Conservation (phyloP, 441 rosid species). For the Erysimum pusillum region DNA sequence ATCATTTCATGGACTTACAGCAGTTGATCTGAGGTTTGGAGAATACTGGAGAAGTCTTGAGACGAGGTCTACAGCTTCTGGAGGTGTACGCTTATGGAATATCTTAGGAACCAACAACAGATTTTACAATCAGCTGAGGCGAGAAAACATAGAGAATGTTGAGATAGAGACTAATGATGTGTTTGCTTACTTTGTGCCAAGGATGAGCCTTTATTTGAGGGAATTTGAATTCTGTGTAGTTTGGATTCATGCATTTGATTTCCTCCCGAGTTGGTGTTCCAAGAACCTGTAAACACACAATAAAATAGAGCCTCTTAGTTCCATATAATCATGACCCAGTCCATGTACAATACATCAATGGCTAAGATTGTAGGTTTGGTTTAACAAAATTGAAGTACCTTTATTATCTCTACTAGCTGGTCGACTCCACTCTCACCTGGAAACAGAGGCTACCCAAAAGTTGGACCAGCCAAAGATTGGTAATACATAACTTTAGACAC, state of each 20-base stretch:
- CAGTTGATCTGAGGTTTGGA: conserved; percentile 91
- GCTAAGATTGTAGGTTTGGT: not conserved
- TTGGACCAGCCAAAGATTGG: conserved; percentile 45
- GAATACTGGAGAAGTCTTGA: conserved; percentile 93
- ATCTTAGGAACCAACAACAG: conserved; percentile 54
- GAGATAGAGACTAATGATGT: not conserved
- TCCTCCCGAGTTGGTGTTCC: conserved; percentile 99
- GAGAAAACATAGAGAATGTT: not conserved
- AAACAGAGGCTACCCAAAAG: conserved; percentile 52
- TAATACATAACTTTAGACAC: conserved; percentile 32
- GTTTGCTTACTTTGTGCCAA: conserved; percentile 85
- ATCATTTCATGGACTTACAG: conserved; percentile 64
- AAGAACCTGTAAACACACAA: conserved; percentile 66
- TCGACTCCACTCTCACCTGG: conserved; percentile 99
- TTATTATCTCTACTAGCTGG: conserved; percentile 95
- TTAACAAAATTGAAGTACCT: conserved; percentile 59
- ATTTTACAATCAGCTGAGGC: conserved; percentile 7
- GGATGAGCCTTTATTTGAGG: conserved; percentile 97
- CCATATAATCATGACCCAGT: not conserved
- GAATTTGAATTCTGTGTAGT: conserved; percentile 93
- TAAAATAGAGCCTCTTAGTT: not conserved
- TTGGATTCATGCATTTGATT: conserved; percentile 98
- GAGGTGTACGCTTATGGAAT: conserved; percentile 93
- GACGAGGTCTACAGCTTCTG: conserved; percentile 91
- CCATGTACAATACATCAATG: not conserved